Evolutionary conservation across 768 basidiomycete species (phyloP).

Genomic region (Tylopilus plumbeoviolaceoides): DNA sequence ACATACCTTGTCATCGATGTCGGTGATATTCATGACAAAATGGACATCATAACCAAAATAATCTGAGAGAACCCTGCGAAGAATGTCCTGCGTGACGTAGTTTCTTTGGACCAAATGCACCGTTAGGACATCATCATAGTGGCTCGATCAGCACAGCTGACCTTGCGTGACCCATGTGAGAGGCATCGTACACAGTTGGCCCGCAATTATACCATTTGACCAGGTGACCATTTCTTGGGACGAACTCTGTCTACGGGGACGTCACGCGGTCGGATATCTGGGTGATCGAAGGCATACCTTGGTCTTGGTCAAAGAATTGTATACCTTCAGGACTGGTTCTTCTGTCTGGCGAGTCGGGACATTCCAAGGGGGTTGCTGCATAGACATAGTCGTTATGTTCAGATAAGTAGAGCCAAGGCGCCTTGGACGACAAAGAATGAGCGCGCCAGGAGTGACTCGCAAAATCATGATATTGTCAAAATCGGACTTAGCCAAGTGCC

Average conservation of each 20-base stretch:
- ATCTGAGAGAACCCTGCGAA: constrained; percentile 76
- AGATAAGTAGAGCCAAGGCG: constrained; percentile 3
- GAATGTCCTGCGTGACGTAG: constrained; percentile 47
- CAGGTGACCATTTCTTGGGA: constrained; percentile 60
- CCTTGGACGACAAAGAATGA: constrained; percentile 7
- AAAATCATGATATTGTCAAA: constrained; percentile 19
- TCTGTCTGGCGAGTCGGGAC: constrained; percentile 34
- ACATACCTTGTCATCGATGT: constrained; percentile 96
- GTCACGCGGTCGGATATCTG: constrained; percentile 8
- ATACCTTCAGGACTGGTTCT: constrained; percentile 63
- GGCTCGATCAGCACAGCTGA: constrained; percentile 27
- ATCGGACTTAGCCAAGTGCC: constrained; percentile 3
- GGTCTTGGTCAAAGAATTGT: constrained; percentile 87
- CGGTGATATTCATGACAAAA: constrained; percentile 99
- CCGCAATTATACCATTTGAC: constrained; percentile 99
- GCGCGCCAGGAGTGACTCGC: constrained; percentile 13
- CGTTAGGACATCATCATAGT: neutral
- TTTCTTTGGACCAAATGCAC: constrained; percentile 53
- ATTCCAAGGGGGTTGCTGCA: constrained; percentile 54
- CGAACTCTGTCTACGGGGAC: constrained; percentile 64
- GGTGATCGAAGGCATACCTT: constrained; percentile 57
- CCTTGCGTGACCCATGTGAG: constrained; percentile 99
- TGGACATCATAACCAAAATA: constrained; percentile 98
- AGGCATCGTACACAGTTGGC: constrained; percentile 96
- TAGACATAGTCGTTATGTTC: constrained; percentile 40